These are phyloP conservation scores for Monilinia vaccinii-corymbosi DNA, from an alignment of 2,329 filamentous ascomycete species.

Conservation along the genomic window DNA sequence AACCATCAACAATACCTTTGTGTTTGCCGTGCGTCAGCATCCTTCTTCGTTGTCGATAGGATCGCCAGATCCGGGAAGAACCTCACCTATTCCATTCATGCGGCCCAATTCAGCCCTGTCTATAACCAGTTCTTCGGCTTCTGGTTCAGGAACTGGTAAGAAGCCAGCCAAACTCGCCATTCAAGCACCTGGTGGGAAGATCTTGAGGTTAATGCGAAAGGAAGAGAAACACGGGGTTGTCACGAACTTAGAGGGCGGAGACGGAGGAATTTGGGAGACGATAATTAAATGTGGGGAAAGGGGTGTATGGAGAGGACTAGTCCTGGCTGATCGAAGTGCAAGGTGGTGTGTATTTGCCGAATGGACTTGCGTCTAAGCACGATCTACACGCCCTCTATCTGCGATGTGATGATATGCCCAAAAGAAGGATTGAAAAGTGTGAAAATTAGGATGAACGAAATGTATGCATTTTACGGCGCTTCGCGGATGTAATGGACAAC, in stretches of 20 bases:
- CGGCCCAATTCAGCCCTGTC: slow-evolving; percentile 56
- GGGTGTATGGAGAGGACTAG: slow-evolving; percentile 72
- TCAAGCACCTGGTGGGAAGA: slow-evolving; percentile 89
- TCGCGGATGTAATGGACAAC: slow-evolving; percentile 4
- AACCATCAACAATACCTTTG: slow-evolving; percentile 93
- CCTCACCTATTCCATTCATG: slow-evolving; percentile 49
- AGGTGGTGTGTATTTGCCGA: slow-evolving; percentile 91
- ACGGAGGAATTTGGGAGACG: slow-evolving; percentile 77
- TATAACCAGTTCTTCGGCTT: slow-evolving; percentile 49
- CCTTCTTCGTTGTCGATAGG: slow-evolving; percentile 50
- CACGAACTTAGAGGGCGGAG: slow-evolving; percentile 48
- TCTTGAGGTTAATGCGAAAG: slow-evolving; percentile 77
- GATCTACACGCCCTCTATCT: background rate
- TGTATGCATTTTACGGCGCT: slow-evolving; percentile 4
- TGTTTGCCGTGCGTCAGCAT: slow-evolving; percentile 92
- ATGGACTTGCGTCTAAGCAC: slow-evolving; percentile 43
- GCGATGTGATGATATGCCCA: background rate
- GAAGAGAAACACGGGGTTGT: slow-evolving; percentile 44
- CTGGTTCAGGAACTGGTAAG: slow-evolving; percentile 49
- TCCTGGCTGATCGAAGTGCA: slow-evolving; percentile 73
- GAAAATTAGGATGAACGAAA: background rate
- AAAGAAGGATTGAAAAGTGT: background rate
- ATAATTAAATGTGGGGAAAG: slow-evolving; percentile 83
- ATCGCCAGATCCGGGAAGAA: slow-evolving; percentile 30
- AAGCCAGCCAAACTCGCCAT: slow-evolving; percentile 96